Evolutionary conservation across 306 rosid species (phyloP).

Genomic region (Cucumis hystrix): DNA sequence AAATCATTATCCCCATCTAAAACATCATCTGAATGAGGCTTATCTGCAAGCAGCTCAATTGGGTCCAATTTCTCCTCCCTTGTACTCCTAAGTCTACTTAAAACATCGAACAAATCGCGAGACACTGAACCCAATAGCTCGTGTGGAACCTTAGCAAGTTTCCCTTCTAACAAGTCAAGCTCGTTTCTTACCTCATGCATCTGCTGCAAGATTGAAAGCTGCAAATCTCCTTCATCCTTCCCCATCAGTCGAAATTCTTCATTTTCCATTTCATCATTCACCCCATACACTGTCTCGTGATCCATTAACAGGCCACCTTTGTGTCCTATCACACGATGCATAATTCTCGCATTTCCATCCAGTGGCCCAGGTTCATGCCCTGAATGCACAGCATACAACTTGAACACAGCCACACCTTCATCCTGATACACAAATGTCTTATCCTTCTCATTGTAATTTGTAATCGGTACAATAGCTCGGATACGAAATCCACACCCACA

Average conservation of each 20-base stretch:
- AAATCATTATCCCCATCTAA: slow-evolving; percentile 87
- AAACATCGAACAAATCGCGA: slow-evolving; percentile 58
- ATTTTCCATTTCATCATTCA: slow-evolving; percentile 76
- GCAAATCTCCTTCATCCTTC: slow-evolving; percentile 80
- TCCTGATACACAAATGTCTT: slow-evolving; percentile 95
- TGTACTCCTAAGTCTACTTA: slow-evolving; percentile 54
- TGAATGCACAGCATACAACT: slow-evolving; percentile 89
- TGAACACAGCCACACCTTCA: slow-evolving; percentile 83
- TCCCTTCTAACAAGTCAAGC: slow-evolving; percentile 68
- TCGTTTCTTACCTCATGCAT: slow-evolving; percentile 79
- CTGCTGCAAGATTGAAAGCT: slow-evolving; percentile 68
- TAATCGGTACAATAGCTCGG: slow-evolving; percentile 95
- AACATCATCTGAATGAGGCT: slow-evolving; percentile 56
- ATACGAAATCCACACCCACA: slow-evolving; percentile 99
- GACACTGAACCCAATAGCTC: slow-evolving; percentile 72
- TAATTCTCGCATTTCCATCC: slow-evolving; percentile 97
- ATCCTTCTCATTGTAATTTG: slow-evolving; percentile 90
- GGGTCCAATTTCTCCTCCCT: slow-evolving; percentile 57
- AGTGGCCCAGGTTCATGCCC: slow-evolving; percentile 98
- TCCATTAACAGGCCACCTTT: slow-evolving; percentile 76
- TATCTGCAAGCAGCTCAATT: slow-evolving; percentile 47
- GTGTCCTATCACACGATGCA: slow-evolving; percentile 90
- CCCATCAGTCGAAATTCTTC: slow-evolving; percentile 74
- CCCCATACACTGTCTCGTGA: slow-evolving; percentile 81
- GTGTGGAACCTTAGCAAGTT: slow-evolving; percentile 39